Evolutionary conservation across 495 filamentous ascomycete species (phyloP), one percentile per base, ranked within the genome.

Genomic region (Hypoxylon intermedium): DNA sequence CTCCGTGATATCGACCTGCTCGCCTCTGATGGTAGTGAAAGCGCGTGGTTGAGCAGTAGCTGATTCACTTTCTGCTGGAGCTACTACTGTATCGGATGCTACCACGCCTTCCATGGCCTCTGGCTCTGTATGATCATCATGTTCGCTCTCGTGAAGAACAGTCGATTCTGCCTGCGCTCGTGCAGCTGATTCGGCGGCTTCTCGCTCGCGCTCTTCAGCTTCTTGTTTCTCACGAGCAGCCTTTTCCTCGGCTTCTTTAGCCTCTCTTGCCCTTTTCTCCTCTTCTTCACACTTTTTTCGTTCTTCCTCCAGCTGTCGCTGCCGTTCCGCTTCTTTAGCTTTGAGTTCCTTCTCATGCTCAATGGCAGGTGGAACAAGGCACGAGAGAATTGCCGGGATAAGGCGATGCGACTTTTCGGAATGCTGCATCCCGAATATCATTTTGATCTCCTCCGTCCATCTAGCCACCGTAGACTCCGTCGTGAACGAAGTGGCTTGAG

Each of bases 21-120:
- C 86, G 21, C 92, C 92, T 61, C 92, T 85, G 48, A 99, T 90
- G 0, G 83, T 93, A 5, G 89, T 93, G 43, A 82, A 83, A 42
- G 93, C 81, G 11, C 90, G 89, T 33, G 79, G 69, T 19, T 76
- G 79, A 11, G 62, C 51, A 9, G 61, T 43, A 6, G 47, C 46
- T n/a, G 58, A 31, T 30, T 74, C 67, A 7, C 71, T 68, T 33
- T 75, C 67, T 7, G 65, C 56, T 26, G 72, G 67, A 12, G 58
- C 61, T 51, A 74, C 73, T 12, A 67, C 65, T 24, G 70, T 63
- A 21, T 80, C 77, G 11, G 83, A 81, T 21, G 78, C 73, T 63
- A 94, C 90, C 30, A 97, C 81, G 51, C 92, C 95, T 73, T 96
- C 92, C 92, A 98, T 98, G 1, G 87, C 85, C 58, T 87, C 77